phyloP scores from a whole-genome alignment of 1,284 basidiomycete genomes.

The Cryptococcus deneoformans region DNA sequence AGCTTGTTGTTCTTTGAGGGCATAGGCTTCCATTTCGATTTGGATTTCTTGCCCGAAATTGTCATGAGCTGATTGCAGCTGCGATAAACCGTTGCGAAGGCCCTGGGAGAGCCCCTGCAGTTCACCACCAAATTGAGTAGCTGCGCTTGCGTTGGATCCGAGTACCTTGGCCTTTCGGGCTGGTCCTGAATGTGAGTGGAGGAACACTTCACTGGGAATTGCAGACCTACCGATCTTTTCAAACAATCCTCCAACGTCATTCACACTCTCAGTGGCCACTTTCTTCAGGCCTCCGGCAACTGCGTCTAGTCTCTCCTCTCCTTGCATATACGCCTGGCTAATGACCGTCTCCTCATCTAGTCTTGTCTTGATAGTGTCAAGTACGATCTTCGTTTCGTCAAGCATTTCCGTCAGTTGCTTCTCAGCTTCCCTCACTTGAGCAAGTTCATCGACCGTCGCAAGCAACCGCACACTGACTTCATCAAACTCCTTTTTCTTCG shows the following conservation, averaged over 20 bases:
- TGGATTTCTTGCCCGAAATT: conserved; percentile 54
- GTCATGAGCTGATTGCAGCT: conserved; percentile 52
- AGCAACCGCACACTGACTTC: conserved; percentile 74
- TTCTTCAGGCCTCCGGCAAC: conserved; percentile 68
- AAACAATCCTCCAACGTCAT: conserved; percentile 71
- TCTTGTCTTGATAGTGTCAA: conserved; percentile 58
- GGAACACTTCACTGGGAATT: background rate
- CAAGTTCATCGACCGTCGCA: conserved; percentile 70
- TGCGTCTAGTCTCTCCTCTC: conserved; percentile 67
- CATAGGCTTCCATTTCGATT: conserved; percentile 58
- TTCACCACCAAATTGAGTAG: conserved; percentile 58
- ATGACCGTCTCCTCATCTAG: conserved; percentile 75
- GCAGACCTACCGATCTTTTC: conserved; percentile 70
- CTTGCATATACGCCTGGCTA: conserved; percentile 70
- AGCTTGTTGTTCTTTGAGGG: conserved; percentile 56
- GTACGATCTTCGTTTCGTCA: conserved; percentile 57
- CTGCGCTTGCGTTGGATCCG: conserved; percentile 63
- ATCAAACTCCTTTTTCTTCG: conserved; percentile 84
- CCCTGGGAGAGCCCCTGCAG: conserved; percentile 64
- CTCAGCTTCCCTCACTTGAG: conserved; percentile 52
- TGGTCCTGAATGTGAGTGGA: conserved; percentile 33
- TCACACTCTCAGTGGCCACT: conserved; percentile 64
- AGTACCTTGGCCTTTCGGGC: conserved; percentile 73
- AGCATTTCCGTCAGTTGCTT: conserved; percentile 59
- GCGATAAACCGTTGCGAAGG: conserved; percentile 59